Base-by-base conservation (phyloP, 2,329 filamentous ascomycete species). In the Trichophyton mentagrophytes region DNA sequence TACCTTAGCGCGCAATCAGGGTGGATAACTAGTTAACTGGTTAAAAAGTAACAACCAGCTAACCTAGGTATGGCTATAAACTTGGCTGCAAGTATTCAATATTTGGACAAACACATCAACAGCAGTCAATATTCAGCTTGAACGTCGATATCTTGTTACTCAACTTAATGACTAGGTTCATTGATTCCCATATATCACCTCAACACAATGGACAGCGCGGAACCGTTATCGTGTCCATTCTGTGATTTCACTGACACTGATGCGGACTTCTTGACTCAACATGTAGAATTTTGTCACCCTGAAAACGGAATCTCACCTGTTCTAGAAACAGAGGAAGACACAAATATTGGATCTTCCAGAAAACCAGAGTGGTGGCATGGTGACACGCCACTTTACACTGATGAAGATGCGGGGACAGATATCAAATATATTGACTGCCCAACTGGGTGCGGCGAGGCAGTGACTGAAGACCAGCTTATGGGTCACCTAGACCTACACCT, bases 401-500 rank as follows among this genome's bases (percentile, higher is more conserved):
- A 57, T 40, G 40, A 47, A 44, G 49, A 44, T 13, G 53, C 57
- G 9, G 66, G 67, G 58, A 46, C 60, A 20, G 27, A 33, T 38
- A 44, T 25, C 4, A 44, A 33, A 38, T 83, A 83, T 66, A 73
- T 78, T 22, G 74, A 79, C 47, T 86, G 84, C 65, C 78, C 81
- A 38, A 78, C 81, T 15, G 79, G 77, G 22, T 88, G 85, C 67
- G 81, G 80, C 36, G 84, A 88, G 69, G 69, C 77, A n/a, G 69
- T 86, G 20, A 71, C 76, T 5, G 66, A 75, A 6, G 69, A 73
- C 15, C 81, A 85, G 65, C 72, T 86, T 40, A 77, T 81, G 15
- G 78, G 75, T 51, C 85, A 87, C 67, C 67, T 85, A 40, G 81
- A 85, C 66, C 73, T 85, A 61, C 84, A 87, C 67, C 68, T 73